These are phyloP conservation scores for Ramularia endophylla DNA, from an alignment of 2,329 filamentous ascomycete genomes.

Conservation along the genomic window DNA sequence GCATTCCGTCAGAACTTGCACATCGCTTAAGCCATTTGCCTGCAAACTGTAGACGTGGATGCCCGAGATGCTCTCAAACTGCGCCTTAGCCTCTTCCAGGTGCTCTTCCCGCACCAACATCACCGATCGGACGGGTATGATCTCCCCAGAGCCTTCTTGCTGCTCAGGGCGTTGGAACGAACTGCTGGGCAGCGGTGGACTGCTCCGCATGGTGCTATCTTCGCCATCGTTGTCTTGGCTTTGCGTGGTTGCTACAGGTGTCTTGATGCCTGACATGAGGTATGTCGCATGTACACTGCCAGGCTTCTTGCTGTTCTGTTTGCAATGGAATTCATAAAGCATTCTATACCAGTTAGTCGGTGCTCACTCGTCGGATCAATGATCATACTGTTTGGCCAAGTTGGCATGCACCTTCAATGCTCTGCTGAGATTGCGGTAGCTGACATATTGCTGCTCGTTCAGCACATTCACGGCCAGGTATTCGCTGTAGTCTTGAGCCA, in stretches of 20 bases:
- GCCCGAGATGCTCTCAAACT: conserved; percentile 67
- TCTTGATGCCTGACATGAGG: conserved; percentile 66
- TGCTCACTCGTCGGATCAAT: no score
- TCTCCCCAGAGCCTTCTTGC: conserved; percentile 44
- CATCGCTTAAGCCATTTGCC: conserved; percentile 57
- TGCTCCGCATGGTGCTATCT: conserved; percentile 61
- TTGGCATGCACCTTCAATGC: conserved; percentile 80
- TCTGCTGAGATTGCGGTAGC: conserved; percentile 78
- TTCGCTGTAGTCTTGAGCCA: conserved; percentile 55
- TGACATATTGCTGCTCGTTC: conserved; percentile 70
- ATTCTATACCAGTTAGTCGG: conserved; percentile 54
- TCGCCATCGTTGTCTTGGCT: conserved; percentile 49
- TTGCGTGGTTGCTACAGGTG: conserved; percentile 35
- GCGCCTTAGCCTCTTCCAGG: conserved; percentile 47
- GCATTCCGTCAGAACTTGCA: conserved; percentile 66
- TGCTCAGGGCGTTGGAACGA: conserved; percentile 51
- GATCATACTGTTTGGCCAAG: conserved; percentile 73
- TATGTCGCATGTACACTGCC: conserved; percentile 88
- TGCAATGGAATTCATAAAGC: conserved; percentile 76
- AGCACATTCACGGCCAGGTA: conserved; percentile 72
- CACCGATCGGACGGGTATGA: conserved; percentile 40
- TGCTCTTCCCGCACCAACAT: conserved; percentile 28
- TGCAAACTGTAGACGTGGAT: conserved; percentile 87
- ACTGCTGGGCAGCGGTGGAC: conserved; percentile 60
- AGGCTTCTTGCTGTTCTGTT: conserved; percentile 68